Evolutionary conservation across 495 filamentous ascomycete genomes (phyloP), one percentile per base, ranked within the genome.

Genomic region (Aspergillus egyptiacus): DNA sequence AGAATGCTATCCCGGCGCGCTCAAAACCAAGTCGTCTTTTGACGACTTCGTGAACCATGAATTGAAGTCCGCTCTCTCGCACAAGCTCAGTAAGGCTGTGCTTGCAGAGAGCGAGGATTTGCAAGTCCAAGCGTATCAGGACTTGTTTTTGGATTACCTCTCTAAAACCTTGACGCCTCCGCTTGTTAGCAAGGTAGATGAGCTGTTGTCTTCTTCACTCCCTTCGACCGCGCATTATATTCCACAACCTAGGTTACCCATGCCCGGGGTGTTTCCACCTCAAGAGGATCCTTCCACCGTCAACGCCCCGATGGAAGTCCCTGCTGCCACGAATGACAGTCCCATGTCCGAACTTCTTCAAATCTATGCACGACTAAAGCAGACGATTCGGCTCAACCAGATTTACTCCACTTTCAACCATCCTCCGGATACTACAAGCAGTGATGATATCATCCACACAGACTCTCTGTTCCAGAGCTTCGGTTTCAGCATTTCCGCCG

Each of bases 401-500:
- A 79, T 96, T 23, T 52, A 58, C 36, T 72, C 80, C 8, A 70
- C 68, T 54, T 74, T 75, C 56, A 61, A 57, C 33, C 69, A 72
- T 50, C 62, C 59, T 5, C 59, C 68, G 9, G 69, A 73, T 5
- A 61, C 60, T 1, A 59, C 65, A 1, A 55, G 54, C 45, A 60
- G 55, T 37, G 73, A 80, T 31, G 75, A 80, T 25, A 61, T 90
- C 30, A 70, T 75, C 4, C 72, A 78, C 31, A 84, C 79, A 7
- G 85, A 91, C 55, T 79, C 80, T 0, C 61, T 97, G 33, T 83
- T 87, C 27, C 74, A 73, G 38, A 78, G 82, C 33, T 81, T 97
- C 14, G 93, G 89, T 0, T 88, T 78, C 65, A 89, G 91, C n/a
- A 91, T 99, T 41, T 81, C 91, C 2, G 82, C 89, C 0, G 81